phyloP scores from a whole-genome alignment of 169 alveolate genomes.

The Plasmodium knowlesi region DNA sequence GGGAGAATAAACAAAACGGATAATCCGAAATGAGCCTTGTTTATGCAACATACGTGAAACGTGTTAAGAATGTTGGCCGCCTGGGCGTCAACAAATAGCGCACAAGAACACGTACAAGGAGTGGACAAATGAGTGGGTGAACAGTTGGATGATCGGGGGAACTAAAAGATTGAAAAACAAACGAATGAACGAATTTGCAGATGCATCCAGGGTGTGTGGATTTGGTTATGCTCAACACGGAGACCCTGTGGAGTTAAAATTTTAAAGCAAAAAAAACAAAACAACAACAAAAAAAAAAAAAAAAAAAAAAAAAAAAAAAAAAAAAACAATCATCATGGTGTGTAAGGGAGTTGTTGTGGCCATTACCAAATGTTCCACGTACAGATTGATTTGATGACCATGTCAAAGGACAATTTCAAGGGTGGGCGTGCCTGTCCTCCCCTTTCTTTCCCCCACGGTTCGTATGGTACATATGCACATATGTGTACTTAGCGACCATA shows the following conservation, averaged over 20 bases:
- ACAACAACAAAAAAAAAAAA: no score
- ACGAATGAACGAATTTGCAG: neutral
- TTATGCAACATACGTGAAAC: neutral
- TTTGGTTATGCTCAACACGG: neutral
- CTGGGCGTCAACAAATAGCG: neutral
- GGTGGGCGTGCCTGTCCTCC: neutral
- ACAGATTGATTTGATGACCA: no score
- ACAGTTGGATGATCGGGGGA: neutral
- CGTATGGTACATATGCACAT: neutral
- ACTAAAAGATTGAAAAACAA: neutral
- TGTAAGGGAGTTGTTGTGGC: neutral
- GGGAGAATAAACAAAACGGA: neutral
- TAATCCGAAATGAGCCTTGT: neutral
- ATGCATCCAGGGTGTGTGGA: neutral
- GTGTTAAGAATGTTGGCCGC: neutral
- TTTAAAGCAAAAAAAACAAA: neutral
- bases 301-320: no score
- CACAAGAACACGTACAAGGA: neutral
- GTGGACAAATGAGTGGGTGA: neutral
- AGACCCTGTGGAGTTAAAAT: neutral
- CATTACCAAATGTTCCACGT: no score
- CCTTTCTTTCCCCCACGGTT: neutral
- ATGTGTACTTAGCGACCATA: neutral
- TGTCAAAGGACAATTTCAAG: neutral
- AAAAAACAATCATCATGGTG: neutral